phyloP scores from a whole-genome alignment of 2,329 filamentous ascomycete genomes.

The Leptographium wingfieldii region DNA sequence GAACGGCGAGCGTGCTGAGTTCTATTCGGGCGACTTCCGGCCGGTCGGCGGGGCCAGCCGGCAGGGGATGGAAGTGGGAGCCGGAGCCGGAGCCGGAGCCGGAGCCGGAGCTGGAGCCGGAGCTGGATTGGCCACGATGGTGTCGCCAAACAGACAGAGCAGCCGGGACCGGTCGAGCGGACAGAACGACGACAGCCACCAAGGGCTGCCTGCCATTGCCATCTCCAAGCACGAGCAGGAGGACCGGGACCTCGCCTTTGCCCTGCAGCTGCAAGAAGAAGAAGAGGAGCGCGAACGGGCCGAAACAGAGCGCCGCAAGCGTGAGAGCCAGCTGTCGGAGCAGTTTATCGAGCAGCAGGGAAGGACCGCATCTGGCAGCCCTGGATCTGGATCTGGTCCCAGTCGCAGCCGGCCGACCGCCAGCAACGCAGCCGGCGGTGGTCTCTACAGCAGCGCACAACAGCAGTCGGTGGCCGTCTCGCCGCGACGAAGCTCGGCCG shows the following conservation, averaged over 20 bases:
- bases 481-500: constrained; percentile 25
- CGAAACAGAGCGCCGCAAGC: constrained; percentile 46
- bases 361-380: too few relatives aligned
- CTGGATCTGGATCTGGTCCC: too few relatives aligned
- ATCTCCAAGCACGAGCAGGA: constrained; percentile 48
- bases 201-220: background rate
- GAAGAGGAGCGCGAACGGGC: constrained; percentile 67
- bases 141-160: constrained; percentile 32
- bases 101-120: too few relatives aligned
- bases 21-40: constrained; percentile 83
- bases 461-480: background rate
- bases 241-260: constrained; percentile 77
- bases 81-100: too few relatives aligned
- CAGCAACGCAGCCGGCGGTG: background rate
- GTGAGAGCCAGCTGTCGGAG: constrained; percentile 57
- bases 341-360: constrained; percentile 56
- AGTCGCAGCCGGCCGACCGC: constrained; percentile 15
- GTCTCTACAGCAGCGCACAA: background rate
- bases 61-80: too few relatives aligned
- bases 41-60: constrained; percentile 49
- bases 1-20: constrained; percentile 68
- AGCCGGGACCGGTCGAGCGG: constrained; percentile 15
- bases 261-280: constrained; percentile 86
- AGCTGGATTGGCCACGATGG: too few relatives aligned
- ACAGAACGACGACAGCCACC: constrained; percentile 18